These are phyloP conservation scores for Periconia sp. DNA, from an alignment of 2,329 filamentous ascomycete genomes.

Conservation along the genomic window DNA sequence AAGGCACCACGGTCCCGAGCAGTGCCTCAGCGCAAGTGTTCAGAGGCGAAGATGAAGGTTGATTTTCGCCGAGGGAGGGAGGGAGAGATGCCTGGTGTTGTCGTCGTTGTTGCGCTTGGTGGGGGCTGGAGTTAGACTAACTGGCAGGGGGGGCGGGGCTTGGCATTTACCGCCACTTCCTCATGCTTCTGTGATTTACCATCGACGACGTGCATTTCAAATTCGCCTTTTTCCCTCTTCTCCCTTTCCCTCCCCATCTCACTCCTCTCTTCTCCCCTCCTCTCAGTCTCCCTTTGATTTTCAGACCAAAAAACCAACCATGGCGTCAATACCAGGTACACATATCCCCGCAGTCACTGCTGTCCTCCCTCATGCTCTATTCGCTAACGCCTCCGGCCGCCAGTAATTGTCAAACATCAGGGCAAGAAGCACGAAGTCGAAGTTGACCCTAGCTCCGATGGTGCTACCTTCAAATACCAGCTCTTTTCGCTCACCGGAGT, in stretches of 20 bases:
- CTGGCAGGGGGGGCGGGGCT: constrained; percentile 19
- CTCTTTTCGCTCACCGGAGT: constrained; percentile 94
- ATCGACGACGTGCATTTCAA: constrained; percentile 7
- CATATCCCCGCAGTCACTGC: not conserved
- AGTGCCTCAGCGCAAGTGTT: too few species aligned
- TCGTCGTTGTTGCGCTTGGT: constrained; percentile 13
- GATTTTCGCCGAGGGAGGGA: constrained; percentile 21
- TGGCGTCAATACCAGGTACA: constrained; percentile 42
- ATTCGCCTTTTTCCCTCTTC: not conserved
- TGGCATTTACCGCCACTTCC: constrained; percentile 19
- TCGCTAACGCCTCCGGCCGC: not conserved
- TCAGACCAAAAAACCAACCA: constrained; percentile 15
- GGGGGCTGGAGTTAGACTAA: constrained; percentile 27
- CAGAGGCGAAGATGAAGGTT: constrained; percentile 12
- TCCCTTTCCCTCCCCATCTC: constrained; percentile 12
- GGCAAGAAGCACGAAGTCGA: constrained; percentile 96
- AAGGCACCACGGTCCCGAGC: constrained; percentile 11
- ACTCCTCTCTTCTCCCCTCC: constrained; percentile 7
- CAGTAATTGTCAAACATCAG: constrained; percentile 91
- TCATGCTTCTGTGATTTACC: constrained; percentile 29
- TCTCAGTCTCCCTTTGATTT: constrained; percentile 2
- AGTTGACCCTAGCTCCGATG: constrained; percentile 78
- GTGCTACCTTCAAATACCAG: constrained; percentile 94
- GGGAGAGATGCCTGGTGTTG: constrained; percentile 12
- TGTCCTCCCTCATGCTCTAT: not conserved